Evolutionary conservation across 192 early-diverging fungal species (phyloP), one percentile per base, ranked within the genome.

Genomic region (Haplosporangium gracile): DNA sequence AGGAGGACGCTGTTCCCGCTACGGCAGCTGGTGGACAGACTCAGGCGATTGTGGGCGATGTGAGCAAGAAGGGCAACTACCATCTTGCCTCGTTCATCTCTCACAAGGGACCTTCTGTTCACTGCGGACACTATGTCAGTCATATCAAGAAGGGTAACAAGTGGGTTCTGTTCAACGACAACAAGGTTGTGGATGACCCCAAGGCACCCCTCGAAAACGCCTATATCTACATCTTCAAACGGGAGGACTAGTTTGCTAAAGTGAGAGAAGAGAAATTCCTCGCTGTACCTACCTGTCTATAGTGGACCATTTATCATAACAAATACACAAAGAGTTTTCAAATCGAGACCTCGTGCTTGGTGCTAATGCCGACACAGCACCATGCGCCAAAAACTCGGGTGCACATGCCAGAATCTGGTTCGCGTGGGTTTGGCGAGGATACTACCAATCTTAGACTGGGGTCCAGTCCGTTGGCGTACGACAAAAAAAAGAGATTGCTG

Each of bases 121-220:
- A 97, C 85, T 97, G 95, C 84, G 99, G 99, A 38, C 99, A 99
- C 86, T 99, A 99, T 87, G 97, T 99, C 16, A 94, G 96, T 24
- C 97, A 96, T 74, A 90, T 98, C 57, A 91, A 91, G 70, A 94
- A 92, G n/a, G 92, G 90, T 43, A 81, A 88, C 55, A 77, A 88
- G 51, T 99, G 99, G 99, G 93, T 95, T 73, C 88, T 99, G 75
- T 98, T 95, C 90, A 99, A 99, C 89, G 99, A 99, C 89, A 93
- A 97, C 80, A 98, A 96, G 89, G 99, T 99, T 11, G 99, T 95
- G 9, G 89, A 85, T 43, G 93, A 95, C 55, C 88, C 93, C 13
- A 83, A 89, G 36, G 93, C 94, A 0, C 92, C 94, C 79, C 78
- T 92, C 16, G 93, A 89, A 34, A 93, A 94, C 70, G 93, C 93